Percentiles rank a stretch among this genome's conserved stretches.
Evolutionary conservation across 257 asterid genomes (phyloP).

Genomic region (Solanum pinnatisectum): DNA sequence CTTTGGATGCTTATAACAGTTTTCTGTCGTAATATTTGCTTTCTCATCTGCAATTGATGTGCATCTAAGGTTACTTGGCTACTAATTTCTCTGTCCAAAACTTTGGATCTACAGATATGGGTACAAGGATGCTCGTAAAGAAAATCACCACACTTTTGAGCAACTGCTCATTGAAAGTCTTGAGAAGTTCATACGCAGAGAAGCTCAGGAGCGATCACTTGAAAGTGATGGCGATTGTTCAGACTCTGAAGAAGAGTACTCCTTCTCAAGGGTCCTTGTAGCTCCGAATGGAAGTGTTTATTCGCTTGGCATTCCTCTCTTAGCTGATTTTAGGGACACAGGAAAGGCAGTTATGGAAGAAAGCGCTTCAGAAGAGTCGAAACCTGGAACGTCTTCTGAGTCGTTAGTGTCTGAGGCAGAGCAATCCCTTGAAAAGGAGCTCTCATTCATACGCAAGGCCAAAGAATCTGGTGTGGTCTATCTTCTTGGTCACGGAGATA

Average conservation of each 20-base stretch:
- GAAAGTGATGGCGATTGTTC: constrained; percentile 78
- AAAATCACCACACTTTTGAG: constrained; percentile 86
- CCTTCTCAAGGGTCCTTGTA: constrained; percentile 58
- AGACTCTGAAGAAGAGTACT: constrained; percentile 47
- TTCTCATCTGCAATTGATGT: not conserved
- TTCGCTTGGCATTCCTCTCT: constrained; percentile 82
- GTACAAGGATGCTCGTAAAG: constrained; percentile 94
- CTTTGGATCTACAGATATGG: constrained; percentile 60
- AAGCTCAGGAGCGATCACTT: constrained; percentile 89
- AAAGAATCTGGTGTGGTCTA: constrained; percentile 87
- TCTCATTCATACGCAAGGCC: constrained; percentile 67
- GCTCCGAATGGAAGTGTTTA: constrained; percentile 92
- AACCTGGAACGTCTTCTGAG: constrained; percentile 24
- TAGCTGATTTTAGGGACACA: constrained; percentile 54
- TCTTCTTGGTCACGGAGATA: constrained; percentile 87
- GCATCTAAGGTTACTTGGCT: not conserved
- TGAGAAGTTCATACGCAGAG: constrained; percentile 83
- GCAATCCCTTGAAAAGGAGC: constrained; percentile 84
- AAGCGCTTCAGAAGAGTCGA: constrained; percentile 38
- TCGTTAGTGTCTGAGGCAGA: constrained; percentile 43
- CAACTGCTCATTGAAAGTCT: constrained; percentile 89
- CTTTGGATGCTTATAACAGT: not conserved
- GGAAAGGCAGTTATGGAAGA: constrained; percentile 35
- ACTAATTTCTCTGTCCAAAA: not conserved
- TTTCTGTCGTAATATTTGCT: not conserved